Evolutionary conservation across 2,329 filamentous ascomycete genomes (phyloP), one percentile per base, ranked within the genome.

Genomic region (Trichophyton benhamiae): DNA sequence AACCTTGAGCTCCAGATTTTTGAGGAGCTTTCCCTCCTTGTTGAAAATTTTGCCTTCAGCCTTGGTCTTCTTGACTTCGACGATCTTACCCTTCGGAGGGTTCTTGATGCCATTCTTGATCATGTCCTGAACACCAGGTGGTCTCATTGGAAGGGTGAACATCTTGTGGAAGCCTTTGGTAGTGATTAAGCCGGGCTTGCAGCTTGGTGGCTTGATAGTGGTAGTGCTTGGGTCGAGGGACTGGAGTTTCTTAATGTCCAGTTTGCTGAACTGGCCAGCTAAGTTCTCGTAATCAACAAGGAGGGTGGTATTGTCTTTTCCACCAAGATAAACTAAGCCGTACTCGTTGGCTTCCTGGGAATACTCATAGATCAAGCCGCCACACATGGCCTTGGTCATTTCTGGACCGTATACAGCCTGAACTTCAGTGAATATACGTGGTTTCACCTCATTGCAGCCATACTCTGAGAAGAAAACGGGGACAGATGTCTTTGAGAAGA

Each of bases 101-200:
- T 82, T 82, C 57, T 74, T 77, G 63, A 95, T 82, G 64, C 92
- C 91, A 57, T 87, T 83, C 66, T 88, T 79, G 71, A 96, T 92
- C 69, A 96, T 79, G 53, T 82, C 79, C 63, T 85, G 79, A 44
- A 85, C 86, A 66, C 85, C 87, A 3, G 82, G 78, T 11, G 90
- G 90, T 4, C 83, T 79, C 2, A 70, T 75, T 57, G 87, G 91
- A 62, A 96, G 78, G 53, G 85, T 86, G 77, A 95, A 97, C 79
- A 89, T 87, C 72, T 77, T 85, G 74, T 82, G 82, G 79, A 96
- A 95, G 64, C 80, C 82, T 38, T 67, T 64, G 63, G 80, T 76
- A 63, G 78, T 80, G 75, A 96, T 91, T 60, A 95, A 78, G 63
- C 78, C 80, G 36, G 79, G 63, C 65, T 76, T 77, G 79, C 92